phyloP scores from a whole-genome alignment of 2,329 filamentous ascomycete species.

The Didymella segeticola region DNA sequence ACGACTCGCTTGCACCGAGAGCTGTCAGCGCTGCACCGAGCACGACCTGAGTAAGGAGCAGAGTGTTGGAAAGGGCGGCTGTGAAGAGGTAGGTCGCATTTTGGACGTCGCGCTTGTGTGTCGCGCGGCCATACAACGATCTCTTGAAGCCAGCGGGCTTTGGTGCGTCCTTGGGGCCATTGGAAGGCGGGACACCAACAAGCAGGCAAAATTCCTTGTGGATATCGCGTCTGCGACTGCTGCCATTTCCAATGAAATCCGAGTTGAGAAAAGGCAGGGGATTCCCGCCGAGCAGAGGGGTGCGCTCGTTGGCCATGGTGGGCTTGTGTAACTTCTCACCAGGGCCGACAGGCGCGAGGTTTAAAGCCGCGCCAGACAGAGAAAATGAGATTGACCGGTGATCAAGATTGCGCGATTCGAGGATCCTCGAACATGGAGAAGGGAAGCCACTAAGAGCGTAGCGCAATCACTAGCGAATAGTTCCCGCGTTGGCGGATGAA shows the following conservation, averaged over 20 bases:
- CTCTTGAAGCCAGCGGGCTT: conserved; percentile 32
- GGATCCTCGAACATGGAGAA: conserved; percentile 1
- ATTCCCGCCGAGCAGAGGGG: conserved; percentile 14
- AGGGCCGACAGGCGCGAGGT: neutral
- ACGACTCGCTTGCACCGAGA: conserved; percentile 45
- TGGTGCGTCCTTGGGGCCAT: conserved; percentile 29
- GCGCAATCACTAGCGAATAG: conserved; percentile 8
- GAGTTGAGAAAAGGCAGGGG: conserved; percentile 12
- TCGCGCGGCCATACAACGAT: conserved; percentile 47
- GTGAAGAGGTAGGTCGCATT: conserved; percentile 47
- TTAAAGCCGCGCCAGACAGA: neutral
- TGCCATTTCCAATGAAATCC: conserved; percentile 17
- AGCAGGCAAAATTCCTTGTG: conserved; percentile 50
- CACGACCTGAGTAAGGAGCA: conserved; percentile 50
- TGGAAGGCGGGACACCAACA: conserved; percentile 44
- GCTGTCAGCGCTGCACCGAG: conserved; percentile 51
- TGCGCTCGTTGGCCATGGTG: conserved; percentile 14
- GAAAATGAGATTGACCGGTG: neutral
- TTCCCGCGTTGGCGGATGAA: conserved; percentile 16
- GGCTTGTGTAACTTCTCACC: neutral
- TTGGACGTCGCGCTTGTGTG: conserved; percentile 39
- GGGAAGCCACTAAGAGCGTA: conserved; percentile 7
- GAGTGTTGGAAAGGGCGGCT: conserved; percentile 46
- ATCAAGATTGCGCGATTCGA: conserved; percentile 12
- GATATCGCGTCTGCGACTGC: conserved; percentile 15